A percentile compares a stretch with the other conserved stretches of the same genome.
These are phyloP conservation scores for Homolaphlyctis polyrhiza DNA, from an alignment of 371 early-diverging fungal species.

Conservation along the genomic window DNA sequence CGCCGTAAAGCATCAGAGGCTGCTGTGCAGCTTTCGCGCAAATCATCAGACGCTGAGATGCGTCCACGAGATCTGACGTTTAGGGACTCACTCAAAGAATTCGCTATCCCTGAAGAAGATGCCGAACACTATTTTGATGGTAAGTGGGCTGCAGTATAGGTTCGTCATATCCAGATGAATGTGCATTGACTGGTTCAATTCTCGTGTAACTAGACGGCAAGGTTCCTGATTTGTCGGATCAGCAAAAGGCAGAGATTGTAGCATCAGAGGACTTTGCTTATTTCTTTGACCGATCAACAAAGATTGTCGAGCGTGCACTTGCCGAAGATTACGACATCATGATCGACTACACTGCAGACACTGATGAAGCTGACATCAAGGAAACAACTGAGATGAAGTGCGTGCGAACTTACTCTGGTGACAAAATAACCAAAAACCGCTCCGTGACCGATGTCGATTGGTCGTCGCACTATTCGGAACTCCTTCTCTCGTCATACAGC, in stretches of 20 bases:
- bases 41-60: not conserved
- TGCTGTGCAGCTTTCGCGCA: not conserved
- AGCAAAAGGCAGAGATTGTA: conserved; percentile 67
- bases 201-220: not conserved
- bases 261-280: conserved; percentile 68
- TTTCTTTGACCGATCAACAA: conserved; percentile 85
- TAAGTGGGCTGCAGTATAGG: no score
- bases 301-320: conserved; percentile 85
- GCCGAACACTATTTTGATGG: not conserved
- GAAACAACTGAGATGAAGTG: conserved; percentile 52
- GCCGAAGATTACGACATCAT: conserved; percentile 86
- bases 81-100: not conserved
- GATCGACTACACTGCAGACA: conserved; percentile 78
- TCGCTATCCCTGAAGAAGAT: not conserved
- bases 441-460: conserved; percentile 88
- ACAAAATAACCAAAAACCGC: conserved; percentile 74
- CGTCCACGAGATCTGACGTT: not conserved
- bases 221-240: conserved; percentile 69
- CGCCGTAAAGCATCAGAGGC: not conserved
- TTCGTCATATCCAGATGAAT: no score
- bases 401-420: conserved; percentile 70
- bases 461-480: conserved; percentile 77
- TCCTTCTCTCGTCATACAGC: conserved; percentile 83
- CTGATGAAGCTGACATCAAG: conserved; percentile 1
- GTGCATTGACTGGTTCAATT: not conserved